Base-by-base conservation (phyloP, 306 rosid species). In the Trichosanthes cucumerina region DNA sequence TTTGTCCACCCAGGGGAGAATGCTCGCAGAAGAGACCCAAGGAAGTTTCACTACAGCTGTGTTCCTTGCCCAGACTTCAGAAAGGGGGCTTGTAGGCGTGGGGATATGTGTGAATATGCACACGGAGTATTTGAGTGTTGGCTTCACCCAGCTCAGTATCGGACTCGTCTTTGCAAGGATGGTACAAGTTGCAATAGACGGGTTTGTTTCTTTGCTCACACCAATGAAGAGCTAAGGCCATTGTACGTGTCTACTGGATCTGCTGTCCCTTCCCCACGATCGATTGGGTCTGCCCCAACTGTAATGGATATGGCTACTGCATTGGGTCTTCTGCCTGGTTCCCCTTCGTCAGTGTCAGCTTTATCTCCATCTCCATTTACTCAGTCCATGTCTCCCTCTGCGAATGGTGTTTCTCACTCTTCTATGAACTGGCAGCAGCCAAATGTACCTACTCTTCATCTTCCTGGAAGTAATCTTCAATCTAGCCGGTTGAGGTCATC, bases 271-370 rank as follows among this genome's bases (percentile, higher is more conserved):
- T 91, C 98, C 4, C 97, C 95, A 0, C 89, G 97, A 0, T 84
- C 92, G 33, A 52, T 94, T 54, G 90, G 88, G 5, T 84, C 96
- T 77, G 83, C 84, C 33, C 90, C 93, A 57, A 88, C 76, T 86
- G 97, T 90, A 70, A 93, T 93, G 98, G 98, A 93, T 85, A 90
- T 93, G 95, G 98, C 98, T 82, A 88, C 98, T 70, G 95, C 98
- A 34, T 76, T 93, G 91, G 90, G 88, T 76, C 87, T 90, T 19
- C 81, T 93, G 46, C 98, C 97, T 49, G 88, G 97, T 28, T 93
- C 96, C 0, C 96, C 96, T 5, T 89, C 98, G 63, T 85, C 98
- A n/a, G 77, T 89, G 11, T 87, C 96, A 70, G 88, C 85, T 16
- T 84, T 90, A 89, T 85, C 98, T 26, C 93, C 90, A 1, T 90